Evolutionary conservation across 129 eudicot genomes (phyloP).

Genomic region (Logfia minima): DNA sequence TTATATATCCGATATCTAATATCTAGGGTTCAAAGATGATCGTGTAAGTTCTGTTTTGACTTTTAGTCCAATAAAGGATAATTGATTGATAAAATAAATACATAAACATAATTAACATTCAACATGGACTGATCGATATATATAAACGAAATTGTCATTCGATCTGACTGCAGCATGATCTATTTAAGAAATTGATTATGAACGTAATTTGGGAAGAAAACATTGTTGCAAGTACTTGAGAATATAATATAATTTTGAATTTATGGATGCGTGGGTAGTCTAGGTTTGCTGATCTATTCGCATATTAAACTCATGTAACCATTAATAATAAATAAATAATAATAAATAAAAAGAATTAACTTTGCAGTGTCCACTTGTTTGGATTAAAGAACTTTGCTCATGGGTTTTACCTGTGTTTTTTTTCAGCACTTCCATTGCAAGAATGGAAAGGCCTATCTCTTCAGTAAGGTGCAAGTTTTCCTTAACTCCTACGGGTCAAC

Average conservation of each 20-base stretch:
- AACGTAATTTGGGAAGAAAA: too few relatives aligned
- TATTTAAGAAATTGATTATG: too few relatives aligned
- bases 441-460: conserved; percentile 97
- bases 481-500: conserved; percentile 23
- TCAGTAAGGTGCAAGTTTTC: conserved; percentile 94
- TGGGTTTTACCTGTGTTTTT: conserved; percentile 26
- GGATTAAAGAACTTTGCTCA: conserved; percentile 23
- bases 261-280: too few relatives aligned
- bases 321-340: background rate
- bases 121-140: too few relatives aligned
- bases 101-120: background rate
- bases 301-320: background rate
- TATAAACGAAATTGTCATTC: too few relatives aligned
- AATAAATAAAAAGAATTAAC: too few relatives aligned
- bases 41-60: background rate
- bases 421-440: conserved; percentile 79
- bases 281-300: background rate
- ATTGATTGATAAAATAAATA: background rate
- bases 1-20: background rate
- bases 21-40: conserved; percentile 7
- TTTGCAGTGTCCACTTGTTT: background rate
- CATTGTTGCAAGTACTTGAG: too few relatives aligned
- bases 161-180: too few relatives aligned
- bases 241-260: background rate
- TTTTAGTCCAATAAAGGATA: background rate